Conservation (phyloP, 495 filamentous ascomycete genomes). For the Ascobolus immersus region DNA sequence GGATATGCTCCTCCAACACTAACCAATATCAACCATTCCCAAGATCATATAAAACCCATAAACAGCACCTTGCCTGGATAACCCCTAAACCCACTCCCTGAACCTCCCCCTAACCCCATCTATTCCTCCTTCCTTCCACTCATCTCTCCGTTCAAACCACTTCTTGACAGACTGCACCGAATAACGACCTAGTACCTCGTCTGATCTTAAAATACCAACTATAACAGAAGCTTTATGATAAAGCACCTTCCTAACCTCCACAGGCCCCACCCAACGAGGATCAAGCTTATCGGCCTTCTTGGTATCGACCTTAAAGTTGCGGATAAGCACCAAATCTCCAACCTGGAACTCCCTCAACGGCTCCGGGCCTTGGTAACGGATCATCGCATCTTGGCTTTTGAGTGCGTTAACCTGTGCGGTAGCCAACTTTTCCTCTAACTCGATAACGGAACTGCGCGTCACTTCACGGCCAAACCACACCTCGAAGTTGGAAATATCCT, state of each 20-base stretch:
- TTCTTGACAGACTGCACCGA: neutral
- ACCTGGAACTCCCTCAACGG: neutral
- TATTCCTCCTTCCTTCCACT: neutral
- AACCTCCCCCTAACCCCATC: neutral
- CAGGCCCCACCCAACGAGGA: slow-evolving; percentile 1
- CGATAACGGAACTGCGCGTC: no score
- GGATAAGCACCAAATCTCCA: neutral
- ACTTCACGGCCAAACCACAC: no score
- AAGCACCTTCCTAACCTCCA: neutral
- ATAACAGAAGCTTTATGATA: neutral
- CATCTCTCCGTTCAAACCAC: neutral
- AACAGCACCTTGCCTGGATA: neutral
- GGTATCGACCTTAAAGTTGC: slow-evolving; percentile 1
- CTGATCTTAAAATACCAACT: neutral
- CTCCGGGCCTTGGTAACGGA: neutral
- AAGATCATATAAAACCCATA: no score
- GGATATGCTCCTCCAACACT: no score
- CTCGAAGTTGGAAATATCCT: no score
- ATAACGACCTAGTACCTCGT: neutral
- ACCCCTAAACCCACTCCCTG: neutral
- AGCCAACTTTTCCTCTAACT: neutral
- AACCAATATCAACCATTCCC: no score
- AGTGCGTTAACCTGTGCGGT: neutral
- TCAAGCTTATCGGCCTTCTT: neutral
- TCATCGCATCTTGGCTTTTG: neutral